Evolutionary conservation across 352 stramenopile genomes (phyloP).

Genomic region (Hyaloperonospora arabidopsidis): DNA sequence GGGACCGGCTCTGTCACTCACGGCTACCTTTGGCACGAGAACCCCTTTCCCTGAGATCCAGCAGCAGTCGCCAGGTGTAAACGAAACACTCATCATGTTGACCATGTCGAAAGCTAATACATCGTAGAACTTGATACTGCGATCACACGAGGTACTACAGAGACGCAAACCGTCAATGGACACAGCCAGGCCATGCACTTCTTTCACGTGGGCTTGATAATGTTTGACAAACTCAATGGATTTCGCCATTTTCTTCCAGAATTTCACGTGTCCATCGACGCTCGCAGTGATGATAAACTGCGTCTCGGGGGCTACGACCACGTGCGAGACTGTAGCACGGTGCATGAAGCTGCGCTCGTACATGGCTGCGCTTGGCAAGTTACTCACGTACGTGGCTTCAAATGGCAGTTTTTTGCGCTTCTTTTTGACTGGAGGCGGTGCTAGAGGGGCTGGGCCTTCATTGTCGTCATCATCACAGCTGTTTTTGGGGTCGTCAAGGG

Average conservation of each 20-base stretch:
- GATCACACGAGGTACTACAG: conserved; percentile 83
- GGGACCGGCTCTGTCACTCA: conserved; percentile 55
- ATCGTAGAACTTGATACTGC: conserved; percentile 98
- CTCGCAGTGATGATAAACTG: conserved; percentile 96
- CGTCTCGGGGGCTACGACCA: conserved; percentile 83
- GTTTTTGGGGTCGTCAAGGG: background rate
- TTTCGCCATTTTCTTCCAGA: conserved; percentile 97
- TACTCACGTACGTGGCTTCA: conserved; percentile 66
- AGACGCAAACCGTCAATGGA: conserved; percentile 79
- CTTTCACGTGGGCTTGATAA: conserved; percentile 93
- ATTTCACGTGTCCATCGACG: conserved; percentile 96
- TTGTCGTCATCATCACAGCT: conserved; percentile 21
- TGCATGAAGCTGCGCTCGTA: conserved; percentile 98
- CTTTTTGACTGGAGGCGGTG: conserved; percentile 43
- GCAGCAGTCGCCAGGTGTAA: conserved; percentile 57
- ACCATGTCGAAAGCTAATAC: conserved; percentile 97
- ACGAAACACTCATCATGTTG: conserved; percentile 90
- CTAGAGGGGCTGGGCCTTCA: conserved; percentile 56
- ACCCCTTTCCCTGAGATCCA: conserved; percentile 62
- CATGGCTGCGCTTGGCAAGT: conserved; percentile 84
- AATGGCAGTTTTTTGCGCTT: conserved; percentile 40
- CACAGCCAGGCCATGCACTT: conserved; percentile 81
- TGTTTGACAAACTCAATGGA: conserved; percentile 99
- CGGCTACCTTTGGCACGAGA: conserved; percentile 62
- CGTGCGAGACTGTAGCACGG: conserved; percentile 90